Evolutionary conservation across 352 stramenopile genomes (phyloP).

Genomic region (Globisporangium perplexum): DNA sequence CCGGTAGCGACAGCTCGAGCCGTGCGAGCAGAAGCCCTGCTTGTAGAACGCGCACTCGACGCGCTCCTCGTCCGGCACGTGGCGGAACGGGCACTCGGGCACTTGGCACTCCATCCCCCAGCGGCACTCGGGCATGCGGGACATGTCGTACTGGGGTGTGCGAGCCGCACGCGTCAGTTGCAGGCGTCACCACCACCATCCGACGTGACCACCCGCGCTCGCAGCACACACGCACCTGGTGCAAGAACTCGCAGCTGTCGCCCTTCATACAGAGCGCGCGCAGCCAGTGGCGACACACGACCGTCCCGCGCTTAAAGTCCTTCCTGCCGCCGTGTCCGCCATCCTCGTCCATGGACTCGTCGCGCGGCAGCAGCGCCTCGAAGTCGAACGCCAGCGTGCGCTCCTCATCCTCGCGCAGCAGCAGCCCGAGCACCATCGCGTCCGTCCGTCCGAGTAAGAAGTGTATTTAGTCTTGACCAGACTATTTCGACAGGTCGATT

Average conservation of each 20-base stretch:
- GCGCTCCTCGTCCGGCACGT: slow-evolving; percentile 94
- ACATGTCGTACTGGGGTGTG: slow-evolving; percentile 91
- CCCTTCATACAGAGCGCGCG: slow-evolving; percentile 97
- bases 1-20: slow-evolving; percentile 93
- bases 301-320: slow-evolving; percentile 90
- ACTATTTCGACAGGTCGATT: too few relatives aligned
- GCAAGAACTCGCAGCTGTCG: slow-evolving; percentile 95
- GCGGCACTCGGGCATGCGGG: slow-evolving; percentile 96
- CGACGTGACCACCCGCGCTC: too few relatives aligned
- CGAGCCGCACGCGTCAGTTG: too few relatives aligned
- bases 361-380: slow-evolving; percentile 58
- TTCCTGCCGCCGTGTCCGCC: slow-evolving; percentile 46
- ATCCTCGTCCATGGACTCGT: slow-evolving; percentile 47
- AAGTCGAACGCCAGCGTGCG: slow-evolving; percentile 79
- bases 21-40: slow-evolving; percentile 97
- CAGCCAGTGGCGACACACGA: slow-evolving; percentile 98
- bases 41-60: slow-evolving; percentile 98
- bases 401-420: slow-evolving; percentile 80
- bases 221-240: slow-evolving; percentile 37
- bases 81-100: slow-evolving; percentile 95
- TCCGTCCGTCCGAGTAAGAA: too few relatives aligned
- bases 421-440: slow-evolving; percentile 67
- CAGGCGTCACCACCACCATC: too few relatives aligned
- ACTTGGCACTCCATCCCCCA: slow-evolving; percentile 97
- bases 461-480: too few relatives aligned